Conservation (phyloP, 352 stramenopile genomes). For the Phytopythium aichiense region DNA sequence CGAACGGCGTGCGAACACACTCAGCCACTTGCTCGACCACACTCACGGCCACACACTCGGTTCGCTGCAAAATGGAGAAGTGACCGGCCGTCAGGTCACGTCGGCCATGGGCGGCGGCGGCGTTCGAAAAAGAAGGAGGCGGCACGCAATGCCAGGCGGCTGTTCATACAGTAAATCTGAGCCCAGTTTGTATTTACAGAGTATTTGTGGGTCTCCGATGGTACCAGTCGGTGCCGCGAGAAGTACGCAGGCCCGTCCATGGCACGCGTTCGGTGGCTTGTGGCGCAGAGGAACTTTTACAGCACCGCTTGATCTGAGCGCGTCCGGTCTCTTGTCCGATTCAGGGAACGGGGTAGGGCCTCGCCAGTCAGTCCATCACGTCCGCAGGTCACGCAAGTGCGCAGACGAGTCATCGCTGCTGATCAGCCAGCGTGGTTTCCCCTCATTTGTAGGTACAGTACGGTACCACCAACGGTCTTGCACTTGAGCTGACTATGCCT, state of each 20-base stretch:
- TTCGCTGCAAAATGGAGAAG: not conserved
- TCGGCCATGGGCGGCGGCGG: not conserved
- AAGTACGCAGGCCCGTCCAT: not conserved
- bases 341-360: not conserved
- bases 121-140: not conserved
- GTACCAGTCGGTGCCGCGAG: not conserved
- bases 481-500: not conserved
- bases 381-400: not conserved
- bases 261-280: not conserved
- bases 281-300: not conserved
- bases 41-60: too few relatives aligned
- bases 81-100: not conserved
- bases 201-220: not conserved
- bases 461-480: not conserved
- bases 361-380: not conserved
- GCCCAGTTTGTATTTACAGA: too few relatives aligned
- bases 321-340: not conserved
- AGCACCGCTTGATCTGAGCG: not conserved
- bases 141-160: too few relatives aligned
- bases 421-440: not conserved
- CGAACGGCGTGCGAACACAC: too few relatives aligned
- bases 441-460: not conserved
- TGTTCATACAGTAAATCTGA: too few relatives aligned
- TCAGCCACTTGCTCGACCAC: too few relatives aligned
- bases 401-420: not conserved